Evolutionary conservation across 2,329 filamentous ascomycete species (phyloP).

Genomic region (Magnaporthiopsis poae): DNA sequence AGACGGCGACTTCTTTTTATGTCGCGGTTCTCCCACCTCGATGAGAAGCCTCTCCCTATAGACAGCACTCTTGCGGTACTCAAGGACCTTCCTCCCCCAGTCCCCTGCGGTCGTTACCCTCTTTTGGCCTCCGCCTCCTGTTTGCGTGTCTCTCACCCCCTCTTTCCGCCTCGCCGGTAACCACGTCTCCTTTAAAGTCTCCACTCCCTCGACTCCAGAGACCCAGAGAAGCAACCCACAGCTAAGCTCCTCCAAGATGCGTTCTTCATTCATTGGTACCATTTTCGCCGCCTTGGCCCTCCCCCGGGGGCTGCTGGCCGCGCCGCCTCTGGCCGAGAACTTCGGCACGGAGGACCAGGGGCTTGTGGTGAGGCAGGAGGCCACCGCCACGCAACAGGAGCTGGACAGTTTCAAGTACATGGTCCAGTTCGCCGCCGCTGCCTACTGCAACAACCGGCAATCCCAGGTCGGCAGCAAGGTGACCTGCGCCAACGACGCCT

Average conservation of each 20-base stretch:
- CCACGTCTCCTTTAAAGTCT: not conserved
- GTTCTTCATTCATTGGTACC: not conserved
- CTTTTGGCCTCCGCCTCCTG: not conserved
- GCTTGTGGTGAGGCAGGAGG: conserved; percentile 6
- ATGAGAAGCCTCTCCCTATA: not conserved
- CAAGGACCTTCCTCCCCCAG: not conserved
- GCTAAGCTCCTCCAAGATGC: not conserved
- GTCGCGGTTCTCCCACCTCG: too few relatives aligned
- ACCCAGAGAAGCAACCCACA: not conserved
- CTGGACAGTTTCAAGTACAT: conserved; percentile 37
- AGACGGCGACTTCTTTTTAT: not conserved
- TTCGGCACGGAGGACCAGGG: not conserved
- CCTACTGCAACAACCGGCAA: conserved; percentile 42
- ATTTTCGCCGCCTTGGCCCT: not conserved
- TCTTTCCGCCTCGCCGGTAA: not conserved
- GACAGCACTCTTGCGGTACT: not conserved
- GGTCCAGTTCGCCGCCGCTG: conserved; percentile 40
- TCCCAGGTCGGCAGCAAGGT: conserved; percentile 28
- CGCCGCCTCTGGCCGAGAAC: not conserved
- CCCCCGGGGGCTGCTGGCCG: not conserved
- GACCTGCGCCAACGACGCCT: conserved; percentile 32
- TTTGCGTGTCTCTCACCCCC: not conserved
- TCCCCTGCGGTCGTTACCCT: not conserved
- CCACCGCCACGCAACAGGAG: conserved; percentile 21
- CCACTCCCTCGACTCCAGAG: not conserved